Base-by-base conservation (phyloP, 1,139 yeast genomes). In the Geotrichum europaeum region DNA sequence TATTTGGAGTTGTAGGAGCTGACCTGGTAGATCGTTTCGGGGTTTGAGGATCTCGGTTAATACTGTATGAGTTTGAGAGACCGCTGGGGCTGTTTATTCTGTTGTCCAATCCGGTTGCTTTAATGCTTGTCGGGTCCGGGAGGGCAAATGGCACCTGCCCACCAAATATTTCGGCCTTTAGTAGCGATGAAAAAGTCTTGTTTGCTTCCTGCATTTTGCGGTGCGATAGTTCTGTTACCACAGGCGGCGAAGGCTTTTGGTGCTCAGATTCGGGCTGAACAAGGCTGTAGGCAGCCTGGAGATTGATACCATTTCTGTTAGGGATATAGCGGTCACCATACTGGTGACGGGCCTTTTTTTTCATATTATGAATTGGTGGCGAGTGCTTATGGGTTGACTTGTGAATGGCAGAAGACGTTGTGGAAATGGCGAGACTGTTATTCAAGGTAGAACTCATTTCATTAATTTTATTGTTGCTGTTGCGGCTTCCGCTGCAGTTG, bases 311-410 rank as follows among this genome's bases (percentile, higher is more conserved):
- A 2, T 87, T 85, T 62, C 98, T 75, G 63, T 83, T 84, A 7
- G 98, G 98, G 50, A 92, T 88, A 73, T 86, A 89, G 60, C 98
- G 76, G 72, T 92, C 98, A 63, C 89, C 84, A 57, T 66, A 65
- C n/a, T 61, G 59, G 1, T 51, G 51, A 28, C 64, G 56, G 49
- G 58, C 53, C 36, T 65, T 54, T 43, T 61, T 60, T 13, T 55
- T 36, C 43, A 36, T 36, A 3, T n/a, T 5, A n/a, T 36, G n/a
- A 13, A n/a, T 36, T 36, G 13, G 43, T 3, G 15, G 43, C 43
- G 43, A 3, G 18, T 36, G 43, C n/a, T 36, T 36, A n/a, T 36
- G 43, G 7, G 43, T 10, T 5, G 43, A 36, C 18, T 36, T 36
- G 43, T 36, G 43, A n/a, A 36, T 36, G n/a, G 18, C n/a, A 12